Evolutionary conservation across 306 rosid species (phyloP), one percentile per base, ranked within the genome.

Genomic region (Castanospermum australe): DNA sequence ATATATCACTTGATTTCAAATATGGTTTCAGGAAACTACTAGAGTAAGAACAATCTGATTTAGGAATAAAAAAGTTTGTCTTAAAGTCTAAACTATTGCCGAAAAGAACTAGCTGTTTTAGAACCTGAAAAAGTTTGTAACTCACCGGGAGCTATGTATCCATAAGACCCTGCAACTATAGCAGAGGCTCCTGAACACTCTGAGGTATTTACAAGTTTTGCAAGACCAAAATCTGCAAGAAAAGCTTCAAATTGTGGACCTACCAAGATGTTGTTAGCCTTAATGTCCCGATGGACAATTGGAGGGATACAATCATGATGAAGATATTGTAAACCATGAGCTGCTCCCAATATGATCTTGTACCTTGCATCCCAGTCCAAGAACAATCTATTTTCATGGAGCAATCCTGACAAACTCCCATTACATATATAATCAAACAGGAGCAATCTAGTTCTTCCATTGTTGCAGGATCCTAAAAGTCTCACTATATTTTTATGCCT

Each of bases 281-380:
- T 94, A 68, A 94, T 82, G 38, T 94, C 98, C 0, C 98, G 83
- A 55, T 94, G 98, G 36, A 94, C 82, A 4, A 94, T 91, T 0
- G 97, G 94, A 78, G 97, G 98, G 75, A 92, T 88, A 50, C 97
- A 94, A 77, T 94, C 94, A 80, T 94, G 97, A 78, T 94, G 98
- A 85, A 94, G 94, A 88, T 94, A 94, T 77, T 96, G 97, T 74
- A 94, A 84, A 64, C 97, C 98, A 8, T 94, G 91, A 71, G 97
- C 98, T 69, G 93, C 84, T 86, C 98, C 98, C 2, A 94, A 75
- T 60, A 90, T 66, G 73, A 94, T 94, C 81, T 90, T 89, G 60
- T 92, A 92, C 88, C 98, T 88, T 71, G 94, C 89, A 84, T 94
- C 97, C 98, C 98, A 94, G 50, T 92, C 97, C 92, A 94, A 91